phyloP scores from a whole-genome alignment of 371 early-diverging fungal species.

The Mucor indicus region DNA sequence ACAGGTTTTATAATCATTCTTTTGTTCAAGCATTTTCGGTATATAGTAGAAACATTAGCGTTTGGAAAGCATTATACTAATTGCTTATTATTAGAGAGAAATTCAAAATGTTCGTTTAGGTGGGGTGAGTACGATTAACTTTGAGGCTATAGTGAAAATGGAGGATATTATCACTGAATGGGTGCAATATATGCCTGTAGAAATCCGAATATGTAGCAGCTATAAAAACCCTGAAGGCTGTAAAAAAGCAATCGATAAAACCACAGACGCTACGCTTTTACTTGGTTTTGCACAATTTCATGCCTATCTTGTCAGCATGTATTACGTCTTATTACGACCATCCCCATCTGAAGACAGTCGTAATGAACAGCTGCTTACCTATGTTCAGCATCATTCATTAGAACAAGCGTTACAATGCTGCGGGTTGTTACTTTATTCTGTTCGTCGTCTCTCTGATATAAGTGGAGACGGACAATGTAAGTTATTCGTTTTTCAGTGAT shows the following conservation, averaged over 20 bases:
- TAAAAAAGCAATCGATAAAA: background rate
- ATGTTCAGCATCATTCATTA: constrained; percentile 7
- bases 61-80: no score
- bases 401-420: background rate
- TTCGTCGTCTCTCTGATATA: background rate
- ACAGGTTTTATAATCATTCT: constrained; percentile 1
- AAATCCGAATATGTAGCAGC: constrained; percentile 6
- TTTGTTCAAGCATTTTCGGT: background rate
- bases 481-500: background rate
- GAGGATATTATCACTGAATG: constrained; percentile 9
- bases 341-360: constrained; percentile 1
- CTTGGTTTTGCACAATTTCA: constrained; percentile 9
- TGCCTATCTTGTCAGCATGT: background rate
- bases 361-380: constrained; percentile 1
- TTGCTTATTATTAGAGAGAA: background rate
- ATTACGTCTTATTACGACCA: constrained; percentile 9
- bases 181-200: background rate
- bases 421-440: constrained; percentile 3
- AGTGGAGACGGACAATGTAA: constrained; percentile 3
- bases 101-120: constrained; percentile 12
- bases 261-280: background rate
- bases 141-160: constrained; percentile 10
- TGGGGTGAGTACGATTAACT: constrained; percentile 9
- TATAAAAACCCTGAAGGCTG: background rate
- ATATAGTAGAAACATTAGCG: background rate